Base-by-base conservation (phyloP, 139 green algal genomes). In the Tetratostichococcus sp. region DNA sequence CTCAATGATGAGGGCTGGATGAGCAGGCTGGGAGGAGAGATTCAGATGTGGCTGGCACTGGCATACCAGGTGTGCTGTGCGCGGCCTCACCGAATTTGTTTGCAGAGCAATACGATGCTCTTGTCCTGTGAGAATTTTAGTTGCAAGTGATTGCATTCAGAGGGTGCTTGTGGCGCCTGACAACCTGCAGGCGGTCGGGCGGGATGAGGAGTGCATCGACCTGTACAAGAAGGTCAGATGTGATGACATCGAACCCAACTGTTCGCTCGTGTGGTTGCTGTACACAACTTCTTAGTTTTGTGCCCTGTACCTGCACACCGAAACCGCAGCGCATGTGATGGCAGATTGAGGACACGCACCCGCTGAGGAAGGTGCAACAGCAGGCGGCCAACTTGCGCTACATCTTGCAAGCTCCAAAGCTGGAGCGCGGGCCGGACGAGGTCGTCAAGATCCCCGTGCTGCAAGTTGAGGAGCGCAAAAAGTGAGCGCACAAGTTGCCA, bases 401-500 rank as follows among this genome's bases (percentile, higher is more conserved):
- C 82, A 96, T 96, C 75, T 84, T 95, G 84, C 90, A 96, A 78
- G 92, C 92, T 0, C 92, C 92, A 6, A 92, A 91, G 73, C 79
- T 97, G 74, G 79, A 87, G 69, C 35, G 93, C 3, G 66, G 74
- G 4, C 70, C 83, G 1, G 88, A 97, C 1, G 93, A 97, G 79
- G 79, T 74, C 4, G 86, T 97, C 30, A 84, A 86, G 28, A 85
- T 97, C 0, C 91, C 92, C 0, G 76, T 94, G 28, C 76, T 97
- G 0, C 82, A 89, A 22, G 83, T 82, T 35, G 71, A 88, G 17
- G 84, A 87, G 17, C 67, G 70, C 39, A 82, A 82, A 34, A 76
- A 73, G 79, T 82, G 58, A 43, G 33, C 57, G n/a, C n/a, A n/a
- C n/a, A n/a, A n/a, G n/a, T n/a, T n/a, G n/a, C n/a, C n/a, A n/a